Evolutionary conservation across 352 stramenopile genomes (phyloP).

Genomic region (Globisporangium heterothallicum): DNA sequence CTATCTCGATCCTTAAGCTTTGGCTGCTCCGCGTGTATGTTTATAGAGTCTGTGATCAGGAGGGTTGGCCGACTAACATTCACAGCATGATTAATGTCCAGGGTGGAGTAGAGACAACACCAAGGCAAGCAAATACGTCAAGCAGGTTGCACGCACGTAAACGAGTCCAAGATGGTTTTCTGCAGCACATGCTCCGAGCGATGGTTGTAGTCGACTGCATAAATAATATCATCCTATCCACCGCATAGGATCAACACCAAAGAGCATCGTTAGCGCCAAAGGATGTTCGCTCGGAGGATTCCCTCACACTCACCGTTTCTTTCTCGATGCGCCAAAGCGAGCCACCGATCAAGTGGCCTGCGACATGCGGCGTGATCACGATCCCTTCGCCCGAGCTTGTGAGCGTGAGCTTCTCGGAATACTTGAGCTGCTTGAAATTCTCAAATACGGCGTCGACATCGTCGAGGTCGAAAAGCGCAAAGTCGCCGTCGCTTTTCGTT

Average conservation of each 20-base stretch:
- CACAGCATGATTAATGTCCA: too few species aligned
- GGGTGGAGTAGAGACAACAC: background rate
- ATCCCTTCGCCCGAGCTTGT: conserved; percentile 84
- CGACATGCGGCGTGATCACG: conserved; percentile 91
- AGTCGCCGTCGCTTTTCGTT: conserved; percentile 88
- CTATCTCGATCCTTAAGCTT: conserved; percentile 87
- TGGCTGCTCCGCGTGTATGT: conserved; percentile 75
- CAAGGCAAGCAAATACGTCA: background rate
- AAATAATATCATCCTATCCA: conserved; percentile 90
- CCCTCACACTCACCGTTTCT: conserved; percentile 68
- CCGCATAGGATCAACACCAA: too few species aligned
- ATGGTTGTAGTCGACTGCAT: conserved; percentile 91
- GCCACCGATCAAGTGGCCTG: conserved; percentile 92
- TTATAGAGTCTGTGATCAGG: conserved; percentile 88
- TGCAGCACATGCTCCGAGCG: conserved; percentile 92
- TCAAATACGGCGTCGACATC: conserved; percentile 92
- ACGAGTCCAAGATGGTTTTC: conserved; percentile 91
- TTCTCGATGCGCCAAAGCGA: conserved; percentile 93
- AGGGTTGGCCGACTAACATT: conserved; percentile 63
- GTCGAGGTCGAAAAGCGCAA: conserved; percentile 90
- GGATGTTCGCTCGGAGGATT: background rate
- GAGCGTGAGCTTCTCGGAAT: conserved; percentile 90
- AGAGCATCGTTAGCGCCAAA: background rate
- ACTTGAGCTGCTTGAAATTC: conserved; percentile 93
- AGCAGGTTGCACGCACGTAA: conserved; percentile 57